Conservation (phyloP, 768 basidiomycete species). For the Asterophora lycoperdoides region DNA sequence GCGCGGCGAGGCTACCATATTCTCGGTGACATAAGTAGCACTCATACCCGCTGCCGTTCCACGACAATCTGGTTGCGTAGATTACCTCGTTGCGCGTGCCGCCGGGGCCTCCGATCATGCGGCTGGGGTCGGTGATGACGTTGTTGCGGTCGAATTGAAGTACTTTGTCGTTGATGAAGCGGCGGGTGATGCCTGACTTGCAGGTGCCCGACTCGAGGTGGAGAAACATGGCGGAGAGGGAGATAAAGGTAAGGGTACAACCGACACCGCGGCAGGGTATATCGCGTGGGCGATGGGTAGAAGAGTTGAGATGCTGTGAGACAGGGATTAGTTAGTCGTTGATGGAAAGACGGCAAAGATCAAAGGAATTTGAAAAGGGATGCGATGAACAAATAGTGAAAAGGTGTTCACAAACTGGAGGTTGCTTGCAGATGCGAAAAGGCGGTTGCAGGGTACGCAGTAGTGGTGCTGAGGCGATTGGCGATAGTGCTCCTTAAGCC, state of each 20-base stretch:
- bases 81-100: conserved; percentile 19
- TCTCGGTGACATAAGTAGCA: conserved; percentile 56
- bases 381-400: background rate
- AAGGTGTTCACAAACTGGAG: conserved; percentile 23
- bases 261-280: conserved; percentile 33
- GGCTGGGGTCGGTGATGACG: conserved; percentile 52
- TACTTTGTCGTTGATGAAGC: conserved; percentile 39
- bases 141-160: conserved; percentile 40
- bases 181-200: conserved; percentile 39
- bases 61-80: conserved; percentile 32
- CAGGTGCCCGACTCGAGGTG: conserved; percentile 65
- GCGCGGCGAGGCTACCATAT: conserved; percentile 35
- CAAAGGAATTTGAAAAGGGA: background rate
- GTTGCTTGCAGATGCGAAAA: conserved; percentile 39
- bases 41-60: conserved; percentile 50
- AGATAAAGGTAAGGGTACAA: conserved; percentile 48
- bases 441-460: conserved; percentile 40
- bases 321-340: background rate
- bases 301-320: conserved; percentile 48
- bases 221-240: conserved; percentile 48
- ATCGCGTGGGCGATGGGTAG: conserved; percentile 39
- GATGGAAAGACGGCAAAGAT: background rate
- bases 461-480: conserved; percentile 39
- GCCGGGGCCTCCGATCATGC: conserved; percentile 38
- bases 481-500: conserved; percentile 45